Conservation (phyloP, 1,284 basidiomycete genomes). For the Ustilago vetiveriae region DNA sequence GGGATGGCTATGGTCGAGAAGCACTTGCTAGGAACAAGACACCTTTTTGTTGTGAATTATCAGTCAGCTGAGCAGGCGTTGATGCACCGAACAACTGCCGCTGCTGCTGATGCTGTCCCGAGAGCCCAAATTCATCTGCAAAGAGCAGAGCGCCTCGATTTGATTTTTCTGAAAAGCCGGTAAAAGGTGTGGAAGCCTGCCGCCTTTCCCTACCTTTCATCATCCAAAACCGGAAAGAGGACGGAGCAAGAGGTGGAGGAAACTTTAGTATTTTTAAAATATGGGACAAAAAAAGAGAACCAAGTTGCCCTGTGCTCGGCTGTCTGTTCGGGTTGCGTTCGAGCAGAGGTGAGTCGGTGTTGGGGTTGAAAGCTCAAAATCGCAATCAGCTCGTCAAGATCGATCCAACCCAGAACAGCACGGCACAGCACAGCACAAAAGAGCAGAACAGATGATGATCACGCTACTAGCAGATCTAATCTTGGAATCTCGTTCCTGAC, state of each 20-base stretch:
- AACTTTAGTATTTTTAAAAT: slow-evolving; percentile 1
- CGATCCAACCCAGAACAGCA: too few relatives aligned
- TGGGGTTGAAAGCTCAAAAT: not conserved
- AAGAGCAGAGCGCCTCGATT: too few relatives aligned
- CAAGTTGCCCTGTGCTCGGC: not conserved
- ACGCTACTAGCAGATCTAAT: too few relatives aligned
- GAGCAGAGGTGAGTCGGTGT: not conserved
- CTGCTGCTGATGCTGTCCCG: not conserved
- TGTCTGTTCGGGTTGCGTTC: too few relatives aligned
- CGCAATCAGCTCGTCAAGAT: too few relatives aligned
- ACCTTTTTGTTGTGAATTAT: slow-evolving; percentile 1
- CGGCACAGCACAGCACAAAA: too few relatives aligned
- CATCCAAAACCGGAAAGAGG: slow-evolving; percentile 4
- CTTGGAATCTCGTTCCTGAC: too few relatives aligned
- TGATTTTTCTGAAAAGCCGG: too few relatives aligned
- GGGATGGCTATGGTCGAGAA: too few relatives aligned
- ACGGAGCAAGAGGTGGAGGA: slow-evolving; percentile 9
- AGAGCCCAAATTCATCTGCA: slow-evolving; percentile 2
- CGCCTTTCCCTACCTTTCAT: not conserved
- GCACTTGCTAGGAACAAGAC: not conserved
- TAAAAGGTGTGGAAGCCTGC: slow-evolving; percentile 10
- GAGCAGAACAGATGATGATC: too few relatives aligned
- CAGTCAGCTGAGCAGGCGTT: slow-evolving; percentile 2
- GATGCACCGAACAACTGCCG: slow-evolving; percentile 27
- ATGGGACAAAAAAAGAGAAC: too few relatives aligned